Percentiles rank a stretch among this genome's conserved stretches.
Evolutionary conservation across 2,329 filamentous ascomycete genomes (phyloP).

Genomic region (Blumeria graminis): DNA sequence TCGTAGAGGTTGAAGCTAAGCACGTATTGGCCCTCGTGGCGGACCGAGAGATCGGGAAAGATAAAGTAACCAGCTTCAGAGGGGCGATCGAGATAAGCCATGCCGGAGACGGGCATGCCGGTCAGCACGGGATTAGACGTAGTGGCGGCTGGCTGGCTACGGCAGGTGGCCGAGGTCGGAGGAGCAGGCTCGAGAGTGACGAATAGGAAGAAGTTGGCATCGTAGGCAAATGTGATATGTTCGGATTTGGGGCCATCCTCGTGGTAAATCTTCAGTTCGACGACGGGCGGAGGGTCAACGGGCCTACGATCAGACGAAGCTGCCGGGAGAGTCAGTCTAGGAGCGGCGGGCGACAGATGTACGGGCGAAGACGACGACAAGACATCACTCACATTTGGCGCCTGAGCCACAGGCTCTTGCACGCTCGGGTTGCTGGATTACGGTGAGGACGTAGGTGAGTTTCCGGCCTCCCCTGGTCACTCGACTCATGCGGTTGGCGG

Average conservation of each 20-base stretch:
- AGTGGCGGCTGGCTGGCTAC: constrained; percentile 30
- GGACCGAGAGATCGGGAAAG: constrained; percentile 86
- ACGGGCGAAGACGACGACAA: too few relatives aligned
- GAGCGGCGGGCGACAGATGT: too few relatives aligned
- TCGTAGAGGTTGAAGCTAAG: constrained; percentile 85
- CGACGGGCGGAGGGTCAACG: constrained; percentile 49
- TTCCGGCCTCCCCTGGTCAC: constrained; percentile 50
- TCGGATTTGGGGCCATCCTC: constrained; percentile 24
- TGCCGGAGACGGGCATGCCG: constrained; percentile 81
- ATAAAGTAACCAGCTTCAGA: constrained; percentile 71
- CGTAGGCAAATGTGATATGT: constrained; percentile 73
- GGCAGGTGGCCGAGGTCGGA: constrained; percentile 57
- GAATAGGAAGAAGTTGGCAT: constrained; percentile 94
- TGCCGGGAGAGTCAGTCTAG: constrained; percentile 5
- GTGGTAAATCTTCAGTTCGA: constrained; percentile 70
- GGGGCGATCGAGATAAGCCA: constrained; percentile 85
- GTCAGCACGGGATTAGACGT: constrained; percentile 66
- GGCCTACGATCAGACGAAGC: constrained; percentile 10
- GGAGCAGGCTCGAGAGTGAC: constrained; percentile 75
- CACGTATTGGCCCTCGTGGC: constrained; percentile 84
- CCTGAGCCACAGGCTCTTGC: constrained; percentile 88
- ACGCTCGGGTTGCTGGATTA: constrained; percentile 84
- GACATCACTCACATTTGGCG: constrained; percentile 51
- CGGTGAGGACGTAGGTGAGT: constrained; percentile 59
- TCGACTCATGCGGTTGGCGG: constrained; percentile 8